phyloP scores from a whole-genome alignment of 1,284 basidiomycete genomes.

The Leccinum pachyderme region DNA sequence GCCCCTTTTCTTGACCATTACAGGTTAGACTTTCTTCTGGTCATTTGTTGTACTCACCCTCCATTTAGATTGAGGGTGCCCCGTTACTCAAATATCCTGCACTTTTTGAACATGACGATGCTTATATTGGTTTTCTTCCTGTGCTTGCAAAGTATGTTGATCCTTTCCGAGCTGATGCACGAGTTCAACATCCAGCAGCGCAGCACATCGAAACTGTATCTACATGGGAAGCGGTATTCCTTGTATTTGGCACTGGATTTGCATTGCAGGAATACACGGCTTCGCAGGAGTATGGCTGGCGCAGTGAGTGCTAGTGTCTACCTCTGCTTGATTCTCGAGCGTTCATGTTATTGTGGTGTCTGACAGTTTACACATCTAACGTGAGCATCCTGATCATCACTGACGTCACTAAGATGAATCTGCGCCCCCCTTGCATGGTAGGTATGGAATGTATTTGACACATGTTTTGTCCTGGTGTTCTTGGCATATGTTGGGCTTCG shows the following conservation, averaged over 20 bases:
- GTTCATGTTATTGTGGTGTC: constrained; percentile 8
- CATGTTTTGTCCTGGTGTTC: constrained; percentile 74
- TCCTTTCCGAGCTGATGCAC: not conserved
- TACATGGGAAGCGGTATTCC: constrained; percentile 68
- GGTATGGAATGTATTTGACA: constrained; percentile 90
- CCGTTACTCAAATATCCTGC: constrained; percentile 74
- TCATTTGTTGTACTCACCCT: constrained; percentile 6
- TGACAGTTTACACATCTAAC: constrained; percentile 77
- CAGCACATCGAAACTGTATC: constrained; percentile 52
- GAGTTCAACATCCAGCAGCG: constrained; percentile 40
- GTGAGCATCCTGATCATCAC: constrained; percentile 38
- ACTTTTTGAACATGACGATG: constrained; percentile 72
- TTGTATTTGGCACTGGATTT: constrained; percentile 75
- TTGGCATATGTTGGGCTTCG: constrained; percentile 67
- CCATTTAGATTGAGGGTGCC: constrained; percentile 70
- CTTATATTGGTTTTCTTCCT: constrained; percentile 72
- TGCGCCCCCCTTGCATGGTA: constrained; percentile 26
- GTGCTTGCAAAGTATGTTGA: constrained; percentile 62
- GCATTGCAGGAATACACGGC: constrained; percentile 80
- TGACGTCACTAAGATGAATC: not conserved
- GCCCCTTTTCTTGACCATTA: constrained; percentile 85
- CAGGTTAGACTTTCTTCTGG: constrained; percentile 39
- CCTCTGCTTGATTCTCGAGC: not conserved
- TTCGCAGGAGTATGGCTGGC: constrained; percentile 81
- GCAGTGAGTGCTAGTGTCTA: constrained; percentile 51